These are phyloP conservation scores for Solanum appendiculatum DNA, from an alignment of 257 asterid genomes.

Conservation along the genomic window DNA sequence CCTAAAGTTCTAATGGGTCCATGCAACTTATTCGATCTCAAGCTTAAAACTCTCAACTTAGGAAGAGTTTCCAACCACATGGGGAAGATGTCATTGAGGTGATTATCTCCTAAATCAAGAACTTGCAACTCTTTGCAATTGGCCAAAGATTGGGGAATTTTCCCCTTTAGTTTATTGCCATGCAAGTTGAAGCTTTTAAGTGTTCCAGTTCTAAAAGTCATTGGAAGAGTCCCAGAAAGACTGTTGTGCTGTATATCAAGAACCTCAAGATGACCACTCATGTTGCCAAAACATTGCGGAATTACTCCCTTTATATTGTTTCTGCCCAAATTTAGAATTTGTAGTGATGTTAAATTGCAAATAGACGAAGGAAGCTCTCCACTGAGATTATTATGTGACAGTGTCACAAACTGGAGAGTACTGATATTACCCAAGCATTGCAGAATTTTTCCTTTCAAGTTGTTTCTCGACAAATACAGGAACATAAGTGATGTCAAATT, in stretches of 20 bases:
- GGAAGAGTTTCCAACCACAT: not conserved
- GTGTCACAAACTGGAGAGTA: not conserved
- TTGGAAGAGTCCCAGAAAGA: not conserved
- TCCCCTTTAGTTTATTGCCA: no score
- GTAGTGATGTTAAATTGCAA: not conserved
- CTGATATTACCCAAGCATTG: not conserved
- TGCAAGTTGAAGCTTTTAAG: no score
- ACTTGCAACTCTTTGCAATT: not conserved
- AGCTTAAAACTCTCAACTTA: not conserved
- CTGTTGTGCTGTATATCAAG: not conserved
- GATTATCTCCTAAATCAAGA: not conserved
- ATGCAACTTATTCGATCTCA: not conserved
- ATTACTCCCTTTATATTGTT: no score
- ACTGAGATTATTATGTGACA: not conserved
- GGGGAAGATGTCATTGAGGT: not conserved
- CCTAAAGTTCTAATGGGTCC: not conserved
- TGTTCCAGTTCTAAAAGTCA: no score
- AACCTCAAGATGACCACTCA: not conserved
- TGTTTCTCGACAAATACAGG: not conserved
- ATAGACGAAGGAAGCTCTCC: not conserved
- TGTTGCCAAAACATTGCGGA: not conserved
- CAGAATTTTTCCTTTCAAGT: not conserved
- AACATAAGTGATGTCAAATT: not conserved
- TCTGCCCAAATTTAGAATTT: no score
- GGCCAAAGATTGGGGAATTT: not conserved